Conservation (phyloP, 2,329 filamentous ascomycete species). For the Botrytis medusae region DNA sequence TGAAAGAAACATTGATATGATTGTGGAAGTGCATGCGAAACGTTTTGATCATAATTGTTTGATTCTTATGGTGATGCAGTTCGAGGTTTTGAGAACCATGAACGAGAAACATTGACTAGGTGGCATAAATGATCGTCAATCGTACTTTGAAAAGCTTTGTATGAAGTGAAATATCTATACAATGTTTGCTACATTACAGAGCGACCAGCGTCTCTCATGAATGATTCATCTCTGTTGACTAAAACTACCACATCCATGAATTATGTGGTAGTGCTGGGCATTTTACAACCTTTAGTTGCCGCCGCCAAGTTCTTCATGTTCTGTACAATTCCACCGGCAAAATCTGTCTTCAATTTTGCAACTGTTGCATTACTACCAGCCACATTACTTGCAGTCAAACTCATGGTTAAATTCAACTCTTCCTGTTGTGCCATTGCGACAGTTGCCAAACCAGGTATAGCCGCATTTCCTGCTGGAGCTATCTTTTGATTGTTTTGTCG, state of each 20-base stretch:
- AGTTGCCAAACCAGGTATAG: slow-evolving; percentile 28
- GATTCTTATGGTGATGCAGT: neutral
- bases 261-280: neutral
- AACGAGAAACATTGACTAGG: neutral
- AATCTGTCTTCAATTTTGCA: slow-evolving; percentile 28
- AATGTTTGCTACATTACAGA: neutral
- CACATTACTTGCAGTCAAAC: slow-evolving; percentile 22
- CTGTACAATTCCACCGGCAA: slow-evolving; percentile 29
- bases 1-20: neutral
- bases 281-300: slow-evolving; percentile 12
- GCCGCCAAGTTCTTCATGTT: slow-evolving; percentile 32
- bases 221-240: neutral
- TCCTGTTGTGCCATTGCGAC: slow-evolving; percentile 31
- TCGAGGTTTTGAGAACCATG: neutral
- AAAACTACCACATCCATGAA: neutral
- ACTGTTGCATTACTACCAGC: slow-evolving; percentile 25
- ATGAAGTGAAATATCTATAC: neutral
- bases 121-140: neutral
- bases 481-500: slow-evolving; percentile 34
- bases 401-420: slow-evolving; percentile 30
- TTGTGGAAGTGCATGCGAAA: neutral
- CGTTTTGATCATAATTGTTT: neutral
- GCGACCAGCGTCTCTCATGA: too few species aligned
- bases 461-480: slow-evolving; percentile 29
- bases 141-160: neutral